Evolutionary conservation across 1,139 yeast species (phyloP), one percentile per base, ranked within the genome.

Genomic region (Nadsonia starkeyi-henricii): DNA sequence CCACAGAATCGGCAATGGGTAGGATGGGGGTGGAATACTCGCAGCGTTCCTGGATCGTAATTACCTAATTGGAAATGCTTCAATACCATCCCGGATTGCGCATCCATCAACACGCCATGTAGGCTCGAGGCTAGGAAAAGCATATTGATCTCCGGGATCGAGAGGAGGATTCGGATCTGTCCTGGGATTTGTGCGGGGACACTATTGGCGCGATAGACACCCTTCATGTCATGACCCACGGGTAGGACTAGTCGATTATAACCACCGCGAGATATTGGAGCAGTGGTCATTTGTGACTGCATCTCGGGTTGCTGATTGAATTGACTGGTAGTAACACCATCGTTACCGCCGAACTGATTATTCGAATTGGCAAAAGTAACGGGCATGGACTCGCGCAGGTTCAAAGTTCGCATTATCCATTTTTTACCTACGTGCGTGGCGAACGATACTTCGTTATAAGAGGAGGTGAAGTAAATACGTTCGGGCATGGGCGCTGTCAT

Each of bases 1-100:
- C 96, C 96, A 68, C 96, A 86, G 62, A 86, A 86, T 51, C 83
- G 74, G 64, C 96, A 86, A 66, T 85, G 95, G 0, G 86, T 80
- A 2, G 95, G 94, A 56, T 80, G 86, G 46, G 82, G 81, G 61
- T 85, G 95, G 52, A 85, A 78, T 0, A 82, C 91, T 51, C 73
- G 69, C 53, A 85, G 73, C 0, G 81, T 63, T 1, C 74, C 74
- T 1, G 77, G 75, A 56, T 77, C 78, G 66, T 79, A 81, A 46
- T 75, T 74, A 1, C 83, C 85, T 46, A 85, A 74, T 43, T 71
- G 62, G 63, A 73, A 78, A 60, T 62, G 73, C 59, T 69, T 77
- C 61, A 71, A 75, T 53, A 66, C 70, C 50, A 79, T 78, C 2
- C 95, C 95, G 0, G 88, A 78, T 59, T 80, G 88, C 20, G 81